Conservation (phyloP, 148 eudicot species). For the Rhododendron kiyosumense region DNA sequence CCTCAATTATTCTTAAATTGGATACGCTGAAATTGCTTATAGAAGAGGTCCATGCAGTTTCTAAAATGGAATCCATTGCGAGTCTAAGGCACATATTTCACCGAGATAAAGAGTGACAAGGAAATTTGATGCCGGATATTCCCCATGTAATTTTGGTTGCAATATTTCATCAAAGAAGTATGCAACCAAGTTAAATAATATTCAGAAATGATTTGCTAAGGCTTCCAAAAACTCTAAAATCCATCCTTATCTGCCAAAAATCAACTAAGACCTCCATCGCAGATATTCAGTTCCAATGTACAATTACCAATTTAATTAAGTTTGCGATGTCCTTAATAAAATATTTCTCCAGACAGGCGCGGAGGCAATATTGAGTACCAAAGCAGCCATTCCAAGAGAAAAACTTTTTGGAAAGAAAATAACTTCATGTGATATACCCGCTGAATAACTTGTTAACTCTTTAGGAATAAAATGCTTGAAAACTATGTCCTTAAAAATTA, state of each 20-base stretch:
- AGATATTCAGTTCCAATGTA: background rate
- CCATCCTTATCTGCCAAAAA: background rate
- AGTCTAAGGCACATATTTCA: background rate
- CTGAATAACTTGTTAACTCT: background rate
- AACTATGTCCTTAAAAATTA: background rate
- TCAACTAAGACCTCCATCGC: background rate
- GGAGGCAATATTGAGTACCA: no score
- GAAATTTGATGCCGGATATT: no score
- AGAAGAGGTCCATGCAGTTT: background rate
- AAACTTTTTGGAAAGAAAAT: no score
- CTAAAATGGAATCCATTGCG: background rate
- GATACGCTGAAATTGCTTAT: background rate
- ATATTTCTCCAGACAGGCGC: no score
- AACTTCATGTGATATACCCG: no score
- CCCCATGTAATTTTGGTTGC: background rate
- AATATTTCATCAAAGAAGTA: background rate
- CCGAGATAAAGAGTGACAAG: background rate
- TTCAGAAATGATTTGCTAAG: background rate
- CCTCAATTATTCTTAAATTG: background rate
- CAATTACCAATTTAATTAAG: no score
- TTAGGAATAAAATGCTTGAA: background rate
- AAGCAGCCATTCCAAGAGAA: no score
- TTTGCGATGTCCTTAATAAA: no score
- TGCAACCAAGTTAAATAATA: background rate
- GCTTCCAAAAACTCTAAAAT: background rate